Conservation (phyloP, 2,329 filamentous ascomycete species). For the Fusarium sp. region DNA sequence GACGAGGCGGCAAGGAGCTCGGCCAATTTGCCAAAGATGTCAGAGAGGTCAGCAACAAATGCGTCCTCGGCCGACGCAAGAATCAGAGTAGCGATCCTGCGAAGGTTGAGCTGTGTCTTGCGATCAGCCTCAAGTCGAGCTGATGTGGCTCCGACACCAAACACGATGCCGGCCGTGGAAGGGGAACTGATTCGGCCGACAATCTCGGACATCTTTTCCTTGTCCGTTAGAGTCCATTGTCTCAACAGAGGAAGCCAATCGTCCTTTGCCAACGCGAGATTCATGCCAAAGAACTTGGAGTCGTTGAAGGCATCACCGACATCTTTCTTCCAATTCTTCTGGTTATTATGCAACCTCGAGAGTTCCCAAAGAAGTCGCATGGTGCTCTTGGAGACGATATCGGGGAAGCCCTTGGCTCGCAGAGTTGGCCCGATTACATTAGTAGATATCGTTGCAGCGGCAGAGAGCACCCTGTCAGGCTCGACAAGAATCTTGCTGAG, state of each 20-base stretch:
- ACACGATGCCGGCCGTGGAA: slow-evolving; percentile 94
- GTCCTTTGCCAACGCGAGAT: slow-evolving; percentile 72
- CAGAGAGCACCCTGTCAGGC: slow-evolving; percentile 82
- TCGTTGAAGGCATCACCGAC: slow-evolving; percentile 94
- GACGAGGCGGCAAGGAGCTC: slow-evolving; percentile 87
- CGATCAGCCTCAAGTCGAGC: slow-evolving; percentile 95
- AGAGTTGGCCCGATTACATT: slow-evolving; percentile 86
- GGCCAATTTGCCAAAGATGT: slow-evolving; percentile 84
- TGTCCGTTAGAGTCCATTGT: slow-evolving; percentile 88
- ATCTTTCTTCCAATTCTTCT: slow-evolving; percentile 95
- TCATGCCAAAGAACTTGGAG: slow-evolving; percentile 82
- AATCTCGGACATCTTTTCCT: slow-evolving; percentile 87
- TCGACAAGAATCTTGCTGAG: slow-evolving; percentile 87
- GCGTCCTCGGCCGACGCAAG: slow-evolving; percentile 82
- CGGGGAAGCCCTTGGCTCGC: slow-evolving; percentile 86
- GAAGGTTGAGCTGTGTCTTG: slow-evolving; percentile 89
- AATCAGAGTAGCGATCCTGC: slow-evolving; percentile 83
- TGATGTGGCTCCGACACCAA: slow-evolving; percentile 95
- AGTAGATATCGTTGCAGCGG: slow-evolving; percentile 83
- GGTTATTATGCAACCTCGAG: slow-evolving; percentile 79
- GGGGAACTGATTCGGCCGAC: slow-evolving; percentile 83
- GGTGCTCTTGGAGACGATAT: slow-evolving; percentile 79
- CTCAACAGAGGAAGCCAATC: slow-evolving; percentile 87
- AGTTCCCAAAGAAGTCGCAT: slow-evolving; percentile 82
- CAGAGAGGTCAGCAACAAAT: slow-evolving; percentile 80